phyloP scores from a whole-genome alignment of 257 asterid species.

The Fraxinus americana region DNA sequence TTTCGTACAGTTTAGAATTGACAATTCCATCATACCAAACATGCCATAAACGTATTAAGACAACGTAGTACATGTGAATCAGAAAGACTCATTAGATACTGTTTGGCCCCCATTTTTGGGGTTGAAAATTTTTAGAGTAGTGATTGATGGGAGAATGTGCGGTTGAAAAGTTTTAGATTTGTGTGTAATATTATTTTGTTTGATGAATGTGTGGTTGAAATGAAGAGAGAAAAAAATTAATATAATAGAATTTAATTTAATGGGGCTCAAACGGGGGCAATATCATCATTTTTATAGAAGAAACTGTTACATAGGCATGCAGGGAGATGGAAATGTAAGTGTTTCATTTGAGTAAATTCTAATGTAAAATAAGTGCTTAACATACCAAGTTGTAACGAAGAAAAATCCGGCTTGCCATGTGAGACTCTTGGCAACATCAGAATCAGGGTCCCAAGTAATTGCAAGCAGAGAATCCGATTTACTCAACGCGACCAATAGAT shows the following conservation, averaged over 20 bases:
- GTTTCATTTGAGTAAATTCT: not conserved
- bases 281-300: not conserved
- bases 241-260: no score
- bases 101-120: no score
- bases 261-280: no score
- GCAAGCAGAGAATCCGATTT: conserved; percentile 48
- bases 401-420: conserved; percentile 79
- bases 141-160: no score
- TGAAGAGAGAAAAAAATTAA: no score
- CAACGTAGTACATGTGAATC: not conserved
- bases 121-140: no score
- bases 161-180: no score
- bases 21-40: not conserved
- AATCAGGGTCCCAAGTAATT: conserved; percentile 57
- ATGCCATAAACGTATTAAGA: no score
- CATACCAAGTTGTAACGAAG: conserved; percentile 79
- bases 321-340: not conserved
- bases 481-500: conserved; percentile 59
- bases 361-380: not conserved
- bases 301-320: not conserved
- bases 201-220: no score
- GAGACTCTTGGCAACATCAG: conserved; percentile 45
- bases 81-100: not conserved
- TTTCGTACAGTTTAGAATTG: not conserved
- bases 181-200: no score